Evolutionary conservation across 2,329 filamentous ascomycete genomes (phyloP).

Genomic region (Cytospora chrysosperma): DNA sequence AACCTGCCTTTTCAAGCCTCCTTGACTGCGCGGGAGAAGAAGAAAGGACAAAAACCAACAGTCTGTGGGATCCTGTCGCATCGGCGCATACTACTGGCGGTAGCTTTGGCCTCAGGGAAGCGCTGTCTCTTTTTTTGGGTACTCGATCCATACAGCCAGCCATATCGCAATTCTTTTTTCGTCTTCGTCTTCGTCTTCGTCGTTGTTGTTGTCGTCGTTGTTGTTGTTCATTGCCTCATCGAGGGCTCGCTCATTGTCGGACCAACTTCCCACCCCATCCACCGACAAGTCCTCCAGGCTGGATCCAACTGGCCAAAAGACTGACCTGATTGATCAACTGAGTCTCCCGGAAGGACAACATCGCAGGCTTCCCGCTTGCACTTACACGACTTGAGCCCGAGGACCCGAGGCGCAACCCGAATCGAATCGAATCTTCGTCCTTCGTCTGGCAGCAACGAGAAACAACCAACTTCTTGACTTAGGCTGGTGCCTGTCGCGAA

Average conservation of each 20-base stretch:
- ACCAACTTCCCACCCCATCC: constrained; percentile 1
- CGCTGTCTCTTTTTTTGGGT: not conserved
- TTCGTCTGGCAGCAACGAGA: constrained; percentile 1
- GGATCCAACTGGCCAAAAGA: constrained; percentile 5
- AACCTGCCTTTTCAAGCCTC: not conserved
- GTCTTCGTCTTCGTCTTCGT: too few relatives aligned
- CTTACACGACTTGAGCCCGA: constrained; percentile 6
- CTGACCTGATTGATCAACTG: not conserved
- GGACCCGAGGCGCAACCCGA: constrained; percentile 8
- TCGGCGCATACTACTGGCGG: not conserved
- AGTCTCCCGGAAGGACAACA: constrained; percentile 6
- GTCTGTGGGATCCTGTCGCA: constrained; percentile 6
- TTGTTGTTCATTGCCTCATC: not conserved
- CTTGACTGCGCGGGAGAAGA: not conserved
- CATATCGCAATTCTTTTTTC: too few relatives aligned
- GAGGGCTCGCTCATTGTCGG: not conserved
- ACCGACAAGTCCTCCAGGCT: constrained; percentile 4
- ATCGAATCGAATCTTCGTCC: not conserved
- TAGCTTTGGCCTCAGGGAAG: not conserved
- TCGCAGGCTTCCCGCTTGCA: constrained; percentile 3
- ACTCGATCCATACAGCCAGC: too few relatives aligned
- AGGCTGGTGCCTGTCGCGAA: not conserved
- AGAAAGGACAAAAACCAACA: not conserved
- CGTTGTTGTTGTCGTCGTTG: not conserved
- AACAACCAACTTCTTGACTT: not conserved